Evolutionary conservation across 176 grass and related monocot genomes (phyloP).

Genomic region (Aegilops bicornis): DNA sequence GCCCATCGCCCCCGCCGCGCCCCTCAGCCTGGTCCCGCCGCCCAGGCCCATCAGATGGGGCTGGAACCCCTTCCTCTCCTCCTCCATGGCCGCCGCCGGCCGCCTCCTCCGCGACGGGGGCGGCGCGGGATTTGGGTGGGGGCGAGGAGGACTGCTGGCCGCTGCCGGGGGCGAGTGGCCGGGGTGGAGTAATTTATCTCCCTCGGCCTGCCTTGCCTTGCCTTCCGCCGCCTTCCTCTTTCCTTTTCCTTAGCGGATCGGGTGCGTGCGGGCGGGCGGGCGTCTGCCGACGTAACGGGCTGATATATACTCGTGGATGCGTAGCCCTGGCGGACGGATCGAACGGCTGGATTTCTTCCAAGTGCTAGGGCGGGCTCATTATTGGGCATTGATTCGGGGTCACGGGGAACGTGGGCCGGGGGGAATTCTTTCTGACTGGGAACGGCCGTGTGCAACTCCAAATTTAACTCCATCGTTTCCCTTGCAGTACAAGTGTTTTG

Average conservation of each 20-base stretch:
- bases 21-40: not conserved
- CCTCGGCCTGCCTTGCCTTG: slow-evolving; percentile 5
- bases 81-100: slow-evolving; percentile 36
- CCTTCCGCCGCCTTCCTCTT: not conserved
- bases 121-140: slow-evolving; percentile 17
- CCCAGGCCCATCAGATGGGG: not conserved
- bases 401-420: not conserved
- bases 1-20: not conserved
- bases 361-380: not conserved
- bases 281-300: slow-evolving; percentile 24
- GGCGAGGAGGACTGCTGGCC: not conserved
- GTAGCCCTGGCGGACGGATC: not conserved
- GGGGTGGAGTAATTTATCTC: slow-evolving; percentile 22
- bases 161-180: not conserved
- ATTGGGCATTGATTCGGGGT: slow-evolving; percentile 31
- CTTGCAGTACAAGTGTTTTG: no score
- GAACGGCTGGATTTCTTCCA: not conserved
- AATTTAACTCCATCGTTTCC: no score
- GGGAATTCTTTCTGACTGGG: not conserved
- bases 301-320: not conserved
- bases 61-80: slow-evolving; percentile 9
- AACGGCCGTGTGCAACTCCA: no score
- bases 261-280: not conserved
- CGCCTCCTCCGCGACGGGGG: slow-evolving; percentile 29
- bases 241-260: not conserved